Evolutionary conservation across 371 early-diverging fungal species (phyloP), one percentile per base, ranked within the genome.

Genomic region (Syncephalastrum monosporum): DNA sequence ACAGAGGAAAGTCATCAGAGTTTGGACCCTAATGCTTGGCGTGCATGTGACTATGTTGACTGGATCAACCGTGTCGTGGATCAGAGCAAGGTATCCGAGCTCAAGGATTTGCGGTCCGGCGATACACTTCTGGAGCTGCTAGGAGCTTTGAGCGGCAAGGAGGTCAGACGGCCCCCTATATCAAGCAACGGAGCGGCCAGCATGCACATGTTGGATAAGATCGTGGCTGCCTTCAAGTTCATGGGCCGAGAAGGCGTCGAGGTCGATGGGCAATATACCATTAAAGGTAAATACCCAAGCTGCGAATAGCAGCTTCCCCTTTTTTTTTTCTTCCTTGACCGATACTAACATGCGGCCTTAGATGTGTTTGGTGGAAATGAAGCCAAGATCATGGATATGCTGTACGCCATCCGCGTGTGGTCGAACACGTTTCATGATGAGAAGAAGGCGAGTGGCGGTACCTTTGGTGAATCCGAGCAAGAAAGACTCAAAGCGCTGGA

Each of bases 191-290:
- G 47, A 27, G 47, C 65, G 17, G 14, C 51, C 24, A 56, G 60
- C 53, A 72, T 57, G 59, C 50, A 48, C 29, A 76, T 71, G 73
- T 68, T 85, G 49, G 85, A 85, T 56, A 77, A 74, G 47, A 67
- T 83, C n/a, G 69, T 81, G 53, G 68, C 82, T 7, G 83, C 74
- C n/a, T 83, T 83, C 69, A 75, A 82, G 50, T 85, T 82, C 53
- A 81, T 85, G 82, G 79, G 73, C n/a, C 65, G 74, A 1, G 82
- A 81, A 49, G 82, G 83, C 0, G 67, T 85, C 43, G 65, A 67
- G 47, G 69, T 82, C 1, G 82, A 83, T 47, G 82, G 81, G 1
- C 55, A 63, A 2, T 85, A 75, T 55, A 81, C 80, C 3, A 79
- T 83, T 44, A 75, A 82, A 67, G 79, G 79, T 74, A 71, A 64